A percentile compares a stretch with the other conserved stretches of the same genome.
Evolutionary conservation across 306 rosid species (phyloP).

Genomic region (Lotus japonicus): DNA sequence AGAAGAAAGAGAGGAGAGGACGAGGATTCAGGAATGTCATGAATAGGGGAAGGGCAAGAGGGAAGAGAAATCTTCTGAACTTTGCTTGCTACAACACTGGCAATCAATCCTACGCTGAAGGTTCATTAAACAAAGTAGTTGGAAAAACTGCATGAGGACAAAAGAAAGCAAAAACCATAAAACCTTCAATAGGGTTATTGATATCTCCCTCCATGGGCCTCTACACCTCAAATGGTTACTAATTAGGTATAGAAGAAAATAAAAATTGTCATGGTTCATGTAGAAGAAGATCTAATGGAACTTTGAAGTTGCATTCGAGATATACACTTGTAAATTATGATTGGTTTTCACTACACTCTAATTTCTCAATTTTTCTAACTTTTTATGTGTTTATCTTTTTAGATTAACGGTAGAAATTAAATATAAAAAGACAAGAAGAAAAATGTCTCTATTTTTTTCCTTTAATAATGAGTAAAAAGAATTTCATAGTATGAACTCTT

Average conservation of each 20-base stretch:
- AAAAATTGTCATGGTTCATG: background rate
- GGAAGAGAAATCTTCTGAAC: conserved; percentile 20
- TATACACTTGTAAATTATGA: too few relatives aligned
- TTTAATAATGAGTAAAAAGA: too few relatives aligned
- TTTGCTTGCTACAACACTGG: conserved; percentile 7
- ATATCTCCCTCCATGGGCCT: background rate
- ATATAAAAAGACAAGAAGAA: too few relatives aligned
- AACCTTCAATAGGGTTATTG: background rate
- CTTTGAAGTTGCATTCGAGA: background rate
- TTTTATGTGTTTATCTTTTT: too few relatives aligned
- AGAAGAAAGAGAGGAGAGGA: conserved; percentile 30
- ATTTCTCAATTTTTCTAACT: too few relatives aligned
- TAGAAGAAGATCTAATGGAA: background rate
- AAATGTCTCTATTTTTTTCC: too few relatives aligned
- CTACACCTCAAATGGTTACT: background rate
- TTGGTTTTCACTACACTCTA: too few relatives aligned
- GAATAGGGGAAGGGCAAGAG: background rate
- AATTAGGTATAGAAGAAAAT: background rate
- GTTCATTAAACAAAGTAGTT: background rate
- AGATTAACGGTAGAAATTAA: too few relatives aligned
- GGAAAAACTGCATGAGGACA: background rate
- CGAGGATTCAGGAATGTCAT: conserved; percentile 17
- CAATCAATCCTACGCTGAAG: background rate
- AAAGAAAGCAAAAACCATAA: background rate
- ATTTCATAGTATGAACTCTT: too few relatives aligned